Base-by-base conservation (phyloP, 1,284 basidiomycete species). In the Boletellus sp. region DNA sequence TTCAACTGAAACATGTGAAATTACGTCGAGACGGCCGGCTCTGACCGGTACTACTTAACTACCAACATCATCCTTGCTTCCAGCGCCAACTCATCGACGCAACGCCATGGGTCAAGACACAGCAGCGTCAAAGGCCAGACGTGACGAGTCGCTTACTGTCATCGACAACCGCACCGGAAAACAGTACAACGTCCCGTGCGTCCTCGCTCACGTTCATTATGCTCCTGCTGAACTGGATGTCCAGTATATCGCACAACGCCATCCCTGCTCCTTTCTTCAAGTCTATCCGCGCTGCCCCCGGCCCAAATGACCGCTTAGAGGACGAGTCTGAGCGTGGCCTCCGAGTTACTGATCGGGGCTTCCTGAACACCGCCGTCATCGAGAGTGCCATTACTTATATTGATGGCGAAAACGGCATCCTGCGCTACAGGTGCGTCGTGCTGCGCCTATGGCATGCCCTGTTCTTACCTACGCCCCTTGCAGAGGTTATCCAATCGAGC, bases 401-500 rank as follows among this genome's bases (percentile, higher is more conserved):
- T 62, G 91, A 94, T 65, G 92, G 91, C 49, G 86, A 91, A 22
- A 84, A 83, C 19, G 90, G 89, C 68, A 82, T 90, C 47, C 69
- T 91, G 51, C 79, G 88, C 33, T 90, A 91, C 70, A 80, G 86
- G 85, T 85, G 51, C 52, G 58, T 54, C 26, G 19, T 12, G 22
- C 8, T 33, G 22, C 16, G 19, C 19, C 37, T n/a, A 21, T 32
- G n/a, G 1, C 24, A 35, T 13, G 0, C 11, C 1, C 18, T 5
- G 7, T 24, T 12, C 38, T 43, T 16, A 35, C 37, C n/a, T 16
- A 43, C n/a, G 0, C 28, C 19, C 37, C 15, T 47, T 15, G 1
- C 61, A 89, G 91, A 72, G 92, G 92, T n/a, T 93, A 92, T 66
- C 91, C 92, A 10, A 94, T 95, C 58, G 92, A 95, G 66, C 86